phyloP scores from a whole-genome alignment of 768 basidiomycete species.

The Podaxis pistillaris region DNA sequence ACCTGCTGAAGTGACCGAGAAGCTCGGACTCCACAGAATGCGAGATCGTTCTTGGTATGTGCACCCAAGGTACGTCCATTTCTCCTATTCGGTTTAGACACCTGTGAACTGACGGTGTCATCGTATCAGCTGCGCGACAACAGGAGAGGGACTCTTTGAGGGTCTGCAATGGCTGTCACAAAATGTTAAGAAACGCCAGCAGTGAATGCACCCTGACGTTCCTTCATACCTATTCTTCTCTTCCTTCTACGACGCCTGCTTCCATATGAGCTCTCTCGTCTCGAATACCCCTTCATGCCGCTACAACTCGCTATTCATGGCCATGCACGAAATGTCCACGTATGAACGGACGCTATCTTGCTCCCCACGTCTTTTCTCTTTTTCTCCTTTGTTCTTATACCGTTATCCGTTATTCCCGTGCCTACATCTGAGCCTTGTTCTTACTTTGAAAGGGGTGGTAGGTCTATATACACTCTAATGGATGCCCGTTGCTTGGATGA shows the following conservation, averaged over 20 bases:
- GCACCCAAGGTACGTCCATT: constrained; percentile 80
- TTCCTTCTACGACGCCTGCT: constrained; percentile 10
- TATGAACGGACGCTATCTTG: constrained; percentile 31
- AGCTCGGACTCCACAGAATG: constrained; percentile 93
- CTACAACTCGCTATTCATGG: constrained; percentile 34
- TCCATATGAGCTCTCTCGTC: constrained; percentile 20
- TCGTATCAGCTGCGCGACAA: constrained; percentile 79
- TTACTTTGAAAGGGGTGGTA: constrained; percentile 16
- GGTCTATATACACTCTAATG: constrained; percentile 17
- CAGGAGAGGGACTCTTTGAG: constrained; percentile 95
- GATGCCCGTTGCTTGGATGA: constrained; percentile 12
- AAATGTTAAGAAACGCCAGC: constrained; percentile 93
- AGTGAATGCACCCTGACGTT: constrained; percentile 33
- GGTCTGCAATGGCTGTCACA: constrained; percentile 97
- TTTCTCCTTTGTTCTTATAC: constrained; percentile 19
- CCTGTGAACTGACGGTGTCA: background rate
- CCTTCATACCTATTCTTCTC: background rate
- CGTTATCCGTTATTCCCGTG: constrained; percentile 18
- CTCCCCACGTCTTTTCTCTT: constrained; percentile 28
- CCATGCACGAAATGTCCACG: constrained; percentile 39
- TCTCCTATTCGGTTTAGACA: background rate
- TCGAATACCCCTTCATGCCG: constrained; percentile 35
- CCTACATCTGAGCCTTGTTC: constrained; percentile 20
- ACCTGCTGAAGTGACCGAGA: constrained; percentile 98
- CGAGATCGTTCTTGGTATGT: constrained; percentile 99